Evolutionary conservation across 2,329 filamentous ascomycete species (phyloP).

Genomic region (Penicillium sp.): DNA sequence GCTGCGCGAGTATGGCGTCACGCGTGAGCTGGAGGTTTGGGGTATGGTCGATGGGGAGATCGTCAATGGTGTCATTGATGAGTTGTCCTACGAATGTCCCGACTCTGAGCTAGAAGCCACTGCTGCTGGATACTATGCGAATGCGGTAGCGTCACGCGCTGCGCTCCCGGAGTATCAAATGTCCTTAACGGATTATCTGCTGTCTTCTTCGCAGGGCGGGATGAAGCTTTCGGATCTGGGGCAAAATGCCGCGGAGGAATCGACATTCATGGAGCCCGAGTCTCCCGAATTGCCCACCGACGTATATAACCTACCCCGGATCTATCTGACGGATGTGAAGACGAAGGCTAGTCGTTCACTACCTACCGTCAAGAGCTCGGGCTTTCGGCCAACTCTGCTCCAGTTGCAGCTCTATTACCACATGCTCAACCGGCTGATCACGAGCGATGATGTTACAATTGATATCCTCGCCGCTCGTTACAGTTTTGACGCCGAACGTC

Average conservation of each 20-base stretch:
- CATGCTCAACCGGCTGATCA: slow-evolving; percentile 70
- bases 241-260: slow-evolving; percentile 12
- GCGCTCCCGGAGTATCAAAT: slow-evolving; percentile 46
- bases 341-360: slow-evolving; percentile 65
- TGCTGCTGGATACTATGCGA: slow-evolving; percentile 45
- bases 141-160: slow-evolving; percentile 36
- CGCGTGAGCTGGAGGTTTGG: slow-evolving; percentile 80
- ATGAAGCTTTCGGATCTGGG: slow-evolving; percentile 34
- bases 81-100: slow-evolving; percentile 74
- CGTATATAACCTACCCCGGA: slow-evolving; percentile 33
- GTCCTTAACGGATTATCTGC: slow-evolving; percentile 47
- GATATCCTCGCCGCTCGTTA: slow-evolving; percentile 69
- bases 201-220: slow-evolving; percentile 39
- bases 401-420: slow-evolving; percentile 89
- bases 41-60: slow-evolving; percentile 77
- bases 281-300: slow-evolving; percentile 19
- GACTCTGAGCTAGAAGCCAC: slow-evolving; percentile 67
- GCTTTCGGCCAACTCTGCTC: slow-evolving; percentile 73
- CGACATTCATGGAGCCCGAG: slow-evolving; percentile 6
- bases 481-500: slow-evolving; percentile 59
- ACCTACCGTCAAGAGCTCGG: slow-evolving; percentile 58
- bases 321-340: slow-evolving; percentile 89
- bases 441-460: slow-evolving; percentile 68
- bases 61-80: slow-evolving; percentile 87
- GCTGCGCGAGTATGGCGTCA: slow-evolving; percentile 67